These are phyloP conservation scores for Diatrype stigma DNA, from an alignment of 2,329 filamentous ascomycete species.

Conservation along the genomic window DNA sequence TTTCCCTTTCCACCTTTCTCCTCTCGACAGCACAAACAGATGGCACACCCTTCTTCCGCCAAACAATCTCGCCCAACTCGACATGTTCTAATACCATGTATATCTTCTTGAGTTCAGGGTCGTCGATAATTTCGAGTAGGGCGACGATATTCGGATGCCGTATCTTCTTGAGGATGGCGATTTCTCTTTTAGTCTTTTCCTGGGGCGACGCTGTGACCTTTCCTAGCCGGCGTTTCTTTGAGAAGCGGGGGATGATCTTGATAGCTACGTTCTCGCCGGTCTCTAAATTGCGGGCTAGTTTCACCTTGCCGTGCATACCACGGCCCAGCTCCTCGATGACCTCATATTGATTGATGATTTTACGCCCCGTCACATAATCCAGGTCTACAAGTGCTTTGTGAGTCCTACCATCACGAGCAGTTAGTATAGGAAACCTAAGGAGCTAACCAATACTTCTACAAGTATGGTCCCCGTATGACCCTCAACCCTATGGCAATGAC, in stretches of 20 bases:
- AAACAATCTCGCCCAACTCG: conserved; percentile 87
- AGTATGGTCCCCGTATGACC: not conserved
- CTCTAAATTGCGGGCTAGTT: conserved; percentile 77
- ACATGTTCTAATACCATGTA: conserved; percentile 97
- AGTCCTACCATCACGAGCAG: conserved; percentile 49
- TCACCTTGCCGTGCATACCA: conserved; percentile 96
- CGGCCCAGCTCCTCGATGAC: conserved; percentile 94
- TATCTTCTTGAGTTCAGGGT: conserved; percentile 93
- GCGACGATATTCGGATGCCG: conserved; percentile 96
- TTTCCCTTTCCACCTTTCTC: conserved; percentile 70
- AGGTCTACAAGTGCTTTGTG: conserved; percentile 89
- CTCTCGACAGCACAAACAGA: conserved; percentile 83
- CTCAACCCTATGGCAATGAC: not conserved
- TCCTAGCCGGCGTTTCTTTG: conserved; percentile 87
- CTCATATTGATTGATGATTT: conserved; percentile 96
- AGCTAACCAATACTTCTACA: not conserved
- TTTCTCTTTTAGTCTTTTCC: conserved; percentile 89
- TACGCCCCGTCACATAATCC: conserved; percentile 83
- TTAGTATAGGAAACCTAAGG: conserved; percentile 4
- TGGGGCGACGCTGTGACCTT: conserved; percentile 66
- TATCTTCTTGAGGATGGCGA: conserved; percentile 97
- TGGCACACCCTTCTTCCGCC: conserved; percentile 83
- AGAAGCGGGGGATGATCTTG: conserved; percentile 96
- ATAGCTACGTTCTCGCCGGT: conserved; percentile 83
- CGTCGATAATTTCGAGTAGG: conserved; percentile 93